A percentile compares a stretch with the other conserved stretches of the same genome.
These are phyloP conservation scores for Pichia kudriavzevii DNA, from an alignment of 1,139 yeast genomes.

Conservation along the genomic window DNA sequence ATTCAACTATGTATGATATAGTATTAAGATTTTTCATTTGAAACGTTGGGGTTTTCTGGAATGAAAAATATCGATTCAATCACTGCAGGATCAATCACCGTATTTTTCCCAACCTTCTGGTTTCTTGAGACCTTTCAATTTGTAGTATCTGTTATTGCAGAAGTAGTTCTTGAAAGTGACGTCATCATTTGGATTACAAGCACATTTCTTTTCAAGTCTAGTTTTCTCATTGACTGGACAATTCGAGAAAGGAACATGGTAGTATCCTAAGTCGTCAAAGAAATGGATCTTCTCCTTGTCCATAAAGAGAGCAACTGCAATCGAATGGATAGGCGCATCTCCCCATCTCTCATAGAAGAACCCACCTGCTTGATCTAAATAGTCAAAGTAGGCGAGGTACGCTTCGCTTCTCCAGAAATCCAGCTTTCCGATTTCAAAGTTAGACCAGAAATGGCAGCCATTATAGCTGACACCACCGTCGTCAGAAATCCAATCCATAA, in stretches of 20 bases:
- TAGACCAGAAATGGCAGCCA: conserved; percentile 84
- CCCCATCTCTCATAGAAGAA: conserved; percentile 93
- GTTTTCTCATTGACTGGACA: conserved; percentile 63
- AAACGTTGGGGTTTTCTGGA: too few relatives aligned
- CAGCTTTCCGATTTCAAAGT: conserved; percentile 73
- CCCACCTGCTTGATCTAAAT: conserved; percentile 73
- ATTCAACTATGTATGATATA: too few relatives aligned
- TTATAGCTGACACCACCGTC: conserved; percentile 64
- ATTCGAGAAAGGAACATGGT: conserved; percentile 68
- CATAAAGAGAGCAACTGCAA: conserved; percentile 74
- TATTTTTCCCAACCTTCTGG: conserved; percentile 74
- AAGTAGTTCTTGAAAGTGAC: conserved; percentile 85
- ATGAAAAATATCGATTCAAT: too few relatives aligned
- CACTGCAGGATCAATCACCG: conserved; percentile 19
- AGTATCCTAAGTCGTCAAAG: conserved; percentile 79
- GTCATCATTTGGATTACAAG: conserved; percentile 66
- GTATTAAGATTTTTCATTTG: too few relatives aligned
- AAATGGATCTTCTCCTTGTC: conserved; percentile 62
- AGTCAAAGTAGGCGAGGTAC: conserved; percentile 59
- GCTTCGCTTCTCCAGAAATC: conserved; percentile 70
- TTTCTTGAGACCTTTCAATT: conserved; percentile 51
- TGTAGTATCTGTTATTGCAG: conserved; percentile 70
- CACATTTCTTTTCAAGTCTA: conserved; percentile 52
- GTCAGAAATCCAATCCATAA: conserved; percentile 65
- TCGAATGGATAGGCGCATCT: conserved; percentile 85